Evolutionary conservation across 805 yeast species (phyloP).

Genomic region (Starmerella tilneyi): DNA sequence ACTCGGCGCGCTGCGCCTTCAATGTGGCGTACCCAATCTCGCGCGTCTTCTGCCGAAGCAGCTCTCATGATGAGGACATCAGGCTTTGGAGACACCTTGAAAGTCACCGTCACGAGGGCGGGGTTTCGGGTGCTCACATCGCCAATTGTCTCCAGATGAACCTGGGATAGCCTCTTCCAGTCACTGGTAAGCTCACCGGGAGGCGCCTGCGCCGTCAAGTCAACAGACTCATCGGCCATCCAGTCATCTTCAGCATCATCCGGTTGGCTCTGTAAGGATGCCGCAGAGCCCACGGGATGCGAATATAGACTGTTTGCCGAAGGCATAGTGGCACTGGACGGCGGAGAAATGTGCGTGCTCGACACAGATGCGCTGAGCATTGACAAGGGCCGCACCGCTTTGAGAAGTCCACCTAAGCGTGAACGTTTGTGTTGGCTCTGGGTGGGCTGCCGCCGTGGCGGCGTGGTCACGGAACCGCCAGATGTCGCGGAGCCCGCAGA

Average conservation of each 20-base stretch:
- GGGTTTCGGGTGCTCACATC: conserved; percentile 2
- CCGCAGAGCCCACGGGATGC: conserved; percentile 6
- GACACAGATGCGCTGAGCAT: conserved; percentile 17
- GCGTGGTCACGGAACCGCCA: not conserved
- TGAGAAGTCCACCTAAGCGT: conserved; percentile 33
- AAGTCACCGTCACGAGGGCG: not conserved
- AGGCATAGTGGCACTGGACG: not conserved
- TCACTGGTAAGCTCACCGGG: conserved; percentile 4
- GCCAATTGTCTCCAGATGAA: not conserved
- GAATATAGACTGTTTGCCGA: not conserved
- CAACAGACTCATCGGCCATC: conserved; percentile 11
- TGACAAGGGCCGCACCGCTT: conserved; percentile 35
- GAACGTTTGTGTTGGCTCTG: conserved; percentile 23
- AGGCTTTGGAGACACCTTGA: conserved; percentile 9
- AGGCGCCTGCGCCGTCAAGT: conserved; percentile 1
- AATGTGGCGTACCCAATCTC: conserved; percentile 54
- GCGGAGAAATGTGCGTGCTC: conserved; percentile 1
- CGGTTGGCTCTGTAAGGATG: conserved; percentile 3
- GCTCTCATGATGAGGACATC: conserved; percentile 49
- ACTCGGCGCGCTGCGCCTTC: conserved; percentile 8
- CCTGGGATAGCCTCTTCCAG: not conserved
- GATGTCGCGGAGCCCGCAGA: not conserved
- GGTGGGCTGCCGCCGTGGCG: conserved; percentile 2
- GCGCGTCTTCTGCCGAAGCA: conserved; percentile 46
- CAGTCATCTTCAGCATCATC: conserved; percentile 9